Base-by-base conservation (phyloP, 306 rosid genomes). In the Herpetospermum pedunculosum region DNA sequence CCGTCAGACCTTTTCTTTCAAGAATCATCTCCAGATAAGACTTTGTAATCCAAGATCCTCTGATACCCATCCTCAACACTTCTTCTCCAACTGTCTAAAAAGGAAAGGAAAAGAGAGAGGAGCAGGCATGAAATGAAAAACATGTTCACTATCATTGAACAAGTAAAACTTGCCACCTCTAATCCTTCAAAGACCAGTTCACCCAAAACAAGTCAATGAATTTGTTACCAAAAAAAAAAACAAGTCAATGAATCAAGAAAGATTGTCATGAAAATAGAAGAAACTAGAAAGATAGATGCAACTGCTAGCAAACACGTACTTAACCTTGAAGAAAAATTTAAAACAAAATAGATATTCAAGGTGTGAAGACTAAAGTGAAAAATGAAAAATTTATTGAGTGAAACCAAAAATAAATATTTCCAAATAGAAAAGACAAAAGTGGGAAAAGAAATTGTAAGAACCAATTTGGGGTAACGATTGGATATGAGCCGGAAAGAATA, bases 21-120 rank as follows among this genome's bases (percentile, higher is more conserved):
- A 94, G 95, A 88, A 91, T 94, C 97, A 94, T 84, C 83, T 94
- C 99, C 72, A 94, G 89, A 81, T 94, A 94, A 73, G 99, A 94
- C 78, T 94, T 94, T 57, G 96, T 94, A 77, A 94, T 84, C 99
- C 99, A 94, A 75, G 96, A 92, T 71, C 90, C 96, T 77, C 40
- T 75, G 55, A 89, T 82, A 44, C 90, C 86, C 88, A 94, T 82
- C 83, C 86, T 88, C 83, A 83, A 77, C 70, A 90, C 96, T 85
- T 94, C 97, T 55, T 87, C 87, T 84, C 99, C 99, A 75, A 94
- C 99, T 18, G 91, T 91, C 99, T 94, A 87, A 81, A 83, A 64
- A 78, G 47, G 70, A 55, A 3, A 74, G 19, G 19, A 49, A 35
- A 63, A 60, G 29, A 59, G 3, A 44, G 28, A 67, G 23, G 49